Conservation (phyloP, 108 stramenopile species). For the Cyclotella atomus region DNA sequence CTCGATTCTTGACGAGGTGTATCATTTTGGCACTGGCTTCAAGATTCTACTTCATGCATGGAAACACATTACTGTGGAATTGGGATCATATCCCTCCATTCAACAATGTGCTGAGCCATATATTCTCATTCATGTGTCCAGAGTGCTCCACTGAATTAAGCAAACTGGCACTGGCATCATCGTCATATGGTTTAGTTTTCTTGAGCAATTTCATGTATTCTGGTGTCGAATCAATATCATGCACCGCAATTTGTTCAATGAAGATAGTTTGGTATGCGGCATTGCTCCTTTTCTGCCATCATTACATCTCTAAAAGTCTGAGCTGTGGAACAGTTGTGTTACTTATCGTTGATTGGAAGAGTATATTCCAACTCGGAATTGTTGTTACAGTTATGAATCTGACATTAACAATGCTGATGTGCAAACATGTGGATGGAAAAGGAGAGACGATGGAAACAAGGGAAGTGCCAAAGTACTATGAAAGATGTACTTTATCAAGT, state of each 20-base stretch:
- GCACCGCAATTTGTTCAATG: not conserved
- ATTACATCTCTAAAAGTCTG: slow-evolving; percentile 19
- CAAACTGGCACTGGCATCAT: not conserved
- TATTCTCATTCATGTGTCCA: slow-evolving; percentile 20
- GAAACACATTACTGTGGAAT: not conserved
- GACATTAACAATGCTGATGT: slow-evolving; percentile 5
- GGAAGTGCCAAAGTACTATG: not conserved
- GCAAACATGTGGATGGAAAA: not conserved
- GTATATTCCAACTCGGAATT: not conserved
- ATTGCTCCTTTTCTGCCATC: slow-evolving; percentile 10
- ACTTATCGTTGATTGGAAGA: slow-evolving; percentile 15
- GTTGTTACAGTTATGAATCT: slow-evolving; percentile 8
- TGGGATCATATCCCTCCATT: not conserved
- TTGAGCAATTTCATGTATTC: slow-evolving; percentile 9
- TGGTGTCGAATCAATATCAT: slow-evolving; percentile 10
- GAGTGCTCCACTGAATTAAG: not conserved
- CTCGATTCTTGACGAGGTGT: slow-evolving; percentile 17
- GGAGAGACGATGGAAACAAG: not conserved
- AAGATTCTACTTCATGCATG: not conserved
- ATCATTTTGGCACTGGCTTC: slow-evolving; percentile 6
- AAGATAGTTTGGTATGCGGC: slow-evolving; percentile 1
- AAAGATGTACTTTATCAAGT: not conserved
- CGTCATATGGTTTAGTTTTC: slow-evolving; percentile 9
- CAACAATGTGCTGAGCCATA: not conserved
- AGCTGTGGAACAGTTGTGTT: slow-evolving; percentile 12